Percentiles rank a stretch among this genome's conserved stretches.
These are phyloP conservation scores for Eucalyptus leucophloia DNA, from an alignment of 345 rosid species.

Conservation along the genomic window DNA sequence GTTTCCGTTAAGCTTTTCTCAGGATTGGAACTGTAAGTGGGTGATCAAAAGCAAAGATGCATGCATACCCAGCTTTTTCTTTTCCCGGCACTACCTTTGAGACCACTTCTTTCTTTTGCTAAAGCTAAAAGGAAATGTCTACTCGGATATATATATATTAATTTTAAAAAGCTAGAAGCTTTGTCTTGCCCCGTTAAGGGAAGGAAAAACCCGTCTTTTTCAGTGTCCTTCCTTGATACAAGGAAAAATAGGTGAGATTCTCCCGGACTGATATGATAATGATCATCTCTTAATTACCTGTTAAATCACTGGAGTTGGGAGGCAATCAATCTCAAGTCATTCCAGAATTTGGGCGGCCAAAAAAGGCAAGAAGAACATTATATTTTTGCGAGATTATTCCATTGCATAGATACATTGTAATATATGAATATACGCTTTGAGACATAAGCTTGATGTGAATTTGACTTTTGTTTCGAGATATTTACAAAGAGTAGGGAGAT, in stretches of 20 bases:
- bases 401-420: neutral
- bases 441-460: neutral
- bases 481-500: neutral
- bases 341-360: neutral
- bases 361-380: neutral
- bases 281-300: neutral
- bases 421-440: neutral
- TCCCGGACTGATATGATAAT: neutral
- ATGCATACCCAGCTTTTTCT: neutral
- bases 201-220: neutral
- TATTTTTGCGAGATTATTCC: neutral
- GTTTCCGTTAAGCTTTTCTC: neutral
- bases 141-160: neutral
- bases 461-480: neutral
- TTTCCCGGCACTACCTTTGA: neutral
- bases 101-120: neutral
- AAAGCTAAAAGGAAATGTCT: neutral
- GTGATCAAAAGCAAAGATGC: neutral
- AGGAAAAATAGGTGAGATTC: neutral
- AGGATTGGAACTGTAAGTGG: neutral
- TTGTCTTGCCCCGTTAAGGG: neutral
- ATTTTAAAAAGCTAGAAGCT: neutral
- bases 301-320: neutral
- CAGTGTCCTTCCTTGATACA: neutral
- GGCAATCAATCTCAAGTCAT: neutral